Evolutionary conservation across 768 basidiomycete species (phyloP).

Genomic region (Kwoniella bestiolae): DNA sequence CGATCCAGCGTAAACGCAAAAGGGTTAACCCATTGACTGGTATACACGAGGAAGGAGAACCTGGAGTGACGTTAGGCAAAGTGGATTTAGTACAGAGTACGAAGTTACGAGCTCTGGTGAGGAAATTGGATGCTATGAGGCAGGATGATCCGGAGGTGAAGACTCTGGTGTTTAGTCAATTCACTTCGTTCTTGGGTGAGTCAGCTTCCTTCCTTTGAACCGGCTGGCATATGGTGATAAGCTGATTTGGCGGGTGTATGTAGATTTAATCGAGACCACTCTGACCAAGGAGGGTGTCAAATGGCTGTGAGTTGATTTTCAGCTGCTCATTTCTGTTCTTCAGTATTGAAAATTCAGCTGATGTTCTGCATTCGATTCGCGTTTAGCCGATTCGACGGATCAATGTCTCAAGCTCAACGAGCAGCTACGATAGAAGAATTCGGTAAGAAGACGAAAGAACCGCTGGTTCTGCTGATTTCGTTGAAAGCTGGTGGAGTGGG

Average conservation of each 20-base stretch:
- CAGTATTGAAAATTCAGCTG: not conserved
- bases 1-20: slow-evolving; percentile 43
- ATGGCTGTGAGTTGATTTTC: slow-evolving; percentile 43
- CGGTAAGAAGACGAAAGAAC: slow-evolving; percentile 68
- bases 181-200: slow-evolving; percentile 53
- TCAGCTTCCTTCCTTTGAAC: not conserved
- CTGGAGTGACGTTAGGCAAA: slow-evolving; percentile 66
- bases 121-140: slow-evolving; percentile 67
- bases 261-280: slow-evolving; percentile 54
- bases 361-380: not conserved
- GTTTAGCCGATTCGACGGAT: slow-evolving; percentile 79
- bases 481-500: slow-evolving; percentile 83
- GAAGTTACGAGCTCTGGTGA: slow-evolving; percentile 81
- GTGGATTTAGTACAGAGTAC: slow-evolving; percentile 89
- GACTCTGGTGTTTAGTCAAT: slow-evolving; percentile 59
- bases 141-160: slow-evolving; percentile 69
- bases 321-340: not conserved
- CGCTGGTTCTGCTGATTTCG: slow-evolving; percentile 65
- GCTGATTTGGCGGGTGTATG: slow-evolving; percentile 4
- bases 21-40: slow-evolving; percentile 44
- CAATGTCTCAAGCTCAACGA: slow-evolving; percentile 84
- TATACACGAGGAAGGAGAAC: slow-evolving; percentile 27
- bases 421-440: slow-evolving; percentile 77
- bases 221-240: not conserved
- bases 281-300: slow-evolving; percentile 49